These are phyloP conservation scores for Funneliformis caledonium DNA, from an alignment of 371 early-diverging fungal genomes.

Conservation along the genomic window DNA sequence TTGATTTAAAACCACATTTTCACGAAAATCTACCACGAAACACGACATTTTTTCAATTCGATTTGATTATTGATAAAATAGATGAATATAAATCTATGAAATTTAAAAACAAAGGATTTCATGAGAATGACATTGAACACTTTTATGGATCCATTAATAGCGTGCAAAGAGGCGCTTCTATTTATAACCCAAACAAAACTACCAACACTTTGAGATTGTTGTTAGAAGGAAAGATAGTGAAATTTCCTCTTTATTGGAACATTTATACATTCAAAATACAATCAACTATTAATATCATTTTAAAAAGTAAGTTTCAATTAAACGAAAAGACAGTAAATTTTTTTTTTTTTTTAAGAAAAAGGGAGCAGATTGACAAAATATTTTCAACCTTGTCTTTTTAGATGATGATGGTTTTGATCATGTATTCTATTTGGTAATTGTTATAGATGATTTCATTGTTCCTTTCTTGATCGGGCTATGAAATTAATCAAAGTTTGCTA, in stretches of 20 bases:
- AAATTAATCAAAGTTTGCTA: background rate
- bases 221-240: background rate
- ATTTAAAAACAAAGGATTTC: background rate
- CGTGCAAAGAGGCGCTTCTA: background rate
- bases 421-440: slow-evolving; percentile 5
- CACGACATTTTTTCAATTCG: background rate
- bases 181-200: background rate
- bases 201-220: background rate
- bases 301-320: background rate
- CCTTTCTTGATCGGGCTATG: background rate
- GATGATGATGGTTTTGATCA: background rate
- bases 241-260: background rate
- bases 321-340: background rate
- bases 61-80: background rate
- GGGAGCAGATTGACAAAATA: too few species aligned
- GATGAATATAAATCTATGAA: background rate
- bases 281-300: background rate
- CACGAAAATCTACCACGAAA: background rate
- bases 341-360: background rate
- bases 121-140: background rate
- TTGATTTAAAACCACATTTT: background rate
- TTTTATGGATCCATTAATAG: background rate
- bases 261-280: background rate
- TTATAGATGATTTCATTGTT: background rate
- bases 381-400: background rate